Percentiles rank a stretch among this genome's conserved stretches.
Conservation (phyloP, 2,329 filamentous ascomycete genomes). For the Exophiala mesophila region DNA sequence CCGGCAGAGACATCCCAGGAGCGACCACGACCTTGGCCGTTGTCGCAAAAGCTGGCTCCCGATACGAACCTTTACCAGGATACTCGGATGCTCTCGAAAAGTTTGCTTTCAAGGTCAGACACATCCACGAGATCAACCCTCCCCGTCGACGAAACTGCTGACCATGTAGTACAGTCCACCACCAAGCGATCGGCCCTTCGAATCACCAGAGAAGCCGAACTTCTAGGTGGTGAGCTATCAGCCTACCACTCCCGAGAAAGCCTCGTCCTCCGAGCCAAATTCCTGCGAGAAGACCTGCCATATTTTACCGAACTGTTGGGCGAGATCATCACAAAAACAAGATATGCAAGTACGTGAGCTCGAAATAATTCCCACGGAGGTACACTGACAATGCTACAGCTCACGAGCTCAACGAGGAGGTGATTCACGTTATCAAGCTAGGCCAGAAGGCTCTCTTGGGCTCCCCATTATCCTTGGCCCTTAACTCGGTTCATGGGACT, state of each 20-base stretch:
- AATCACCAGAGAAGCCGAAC: conserved; percentile 90
- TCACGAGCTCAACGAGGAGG: conserved; percentile 85
- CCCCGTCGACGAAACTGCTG: conserved; percentile 5
- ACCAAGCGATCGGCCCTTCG: conserved; percentile 81
- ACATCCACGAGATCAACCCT: no score
- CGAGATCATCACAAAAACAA: conserved; percentile 83
- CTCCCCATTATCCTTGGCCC: conserved; percentile 63
- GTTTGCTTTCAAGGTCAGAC: conserved; percentile 92
- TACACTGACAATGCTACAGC: conserved; percentile 48
- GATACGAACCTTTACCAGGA: conserved; percentile 86
- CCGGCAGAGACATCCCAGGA: conserved; percentile 80
- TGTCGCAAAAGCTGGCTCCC: conserved; percentile 88
- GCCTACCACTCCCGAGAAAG: conserved; percentile 91
- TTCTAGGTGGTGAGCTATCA: conserved; percentile 84
- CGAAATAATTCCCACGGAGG: no score
- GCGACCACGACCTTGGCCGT: conserved; percentile 87
- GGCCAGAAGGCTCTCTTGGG: conserved; percentile 69
- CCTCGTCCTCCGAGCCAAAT: conserved; percentile 86
- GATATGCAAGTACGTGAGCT: conserved; percentile 63
- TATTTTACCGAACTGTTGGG: conserved; percentile 96
- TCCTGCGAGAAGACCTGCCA: conserved; percentile 89
- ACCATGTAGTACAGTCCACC: conserved; percentile 61
- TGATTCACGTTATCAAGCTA: conserved; percentile 69
- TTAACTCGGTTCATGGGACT: conserved; percentile 78
- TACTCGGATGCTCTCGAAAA: conserved; percentile 85